Conservation (phyloP, 805 yeast genomes). For the Cyberlindnera petersonii region DNA sequence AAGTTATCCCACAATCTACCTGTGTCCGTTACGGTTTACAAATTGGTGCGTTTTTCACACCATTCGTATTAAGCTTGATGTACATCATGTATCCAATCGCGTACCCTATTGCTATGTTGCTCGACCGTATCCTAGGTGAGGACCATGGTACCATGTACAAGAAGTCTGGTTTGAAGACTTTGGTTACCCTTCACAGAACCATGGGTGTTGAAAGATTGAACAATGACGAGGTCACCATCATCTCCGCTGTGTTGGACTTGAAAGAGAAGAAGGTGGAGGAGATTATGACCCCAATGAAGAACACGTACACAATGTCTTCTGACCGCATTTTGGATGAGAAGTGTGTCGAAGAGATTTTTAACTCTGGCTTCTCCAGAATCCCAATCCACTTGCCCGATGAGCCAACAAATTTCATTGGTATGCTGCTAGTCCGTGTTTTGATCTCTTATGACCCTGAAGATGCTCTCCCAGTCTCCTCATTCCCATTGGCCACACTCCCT, state of each 20-base stretch:
- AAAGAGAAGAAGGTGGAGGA: constrained; percentile 84
- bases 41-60: constrained; percentile 86
- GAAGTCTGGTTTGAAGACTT: constrained; percentile 86
- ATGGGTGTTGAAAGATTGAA: constrained; percentile 94
- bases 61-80: constrained; percentile 82
- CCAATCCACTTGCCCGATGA: constrained; percentile 91
- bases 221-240: constrained; percentile 94
- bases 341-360: constrained; percentile 83
- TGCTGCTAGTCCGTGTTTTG: constrained; percentile 87
- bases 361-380: constrained; percentile 91
- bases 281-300: constrained; percentile 92
- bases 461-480: constrained; percentile 83
- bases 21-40: constrained; percentile 91
- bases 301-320: constrained; percentile 84
- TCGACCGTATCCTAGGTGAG: constrained; percentile 84
- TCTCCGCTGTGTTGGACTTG: constrained; percentile 87
- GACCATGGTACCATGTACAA: constrained; percentile 95
- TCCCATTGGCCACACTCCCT: constrained; percentile 94
- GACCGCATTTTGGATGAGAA: constrained; percentile 78
- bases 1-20: constrained; percentile 89
- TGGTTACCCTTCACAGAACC: constrained; percentile 87
- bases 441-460: constrained; percentile 97
- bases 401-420: constrained; percentile 88
- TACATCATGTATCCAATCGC: constrained; percentile 89
- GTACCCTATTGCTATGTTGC: constrained; percentile 77